These are phyloP conservation scores for Fusarium brevicatenulatum DNA, from an alignment of 2,329 filamentous ascomycete species.

Conservation along the genomic window DNA sequence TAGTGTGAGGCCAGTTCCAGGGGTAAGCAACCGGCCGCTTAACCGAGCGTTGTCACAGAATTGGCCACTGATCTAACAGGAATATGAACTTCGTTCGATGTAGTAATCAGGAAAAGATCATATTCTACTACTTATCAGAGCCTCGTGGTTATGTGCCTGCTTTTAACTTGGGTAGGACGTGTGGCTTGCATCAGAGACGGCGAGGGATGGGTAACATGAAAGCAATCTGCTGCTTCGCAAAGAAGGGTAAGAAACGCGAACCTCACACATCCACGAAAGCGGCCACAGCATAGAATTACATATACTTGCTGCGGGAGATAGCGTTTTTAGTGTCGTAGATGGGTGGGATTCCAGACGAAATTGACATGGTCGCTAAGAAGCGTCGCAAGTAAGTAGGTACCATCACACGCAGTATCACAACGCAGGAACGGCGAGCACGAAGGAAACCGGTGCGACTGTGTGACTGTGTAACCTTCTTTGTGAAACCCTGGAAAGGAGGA, in stretches of 20 bases:
- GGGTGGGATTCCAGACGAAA: conserved; percentile 12
- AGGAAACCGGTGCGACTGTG: conserved; percentile 11
- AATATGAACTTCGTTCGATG: background rate
- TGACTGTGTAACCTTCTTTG: conserved; percentile 4
- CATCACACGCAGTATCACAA: conserved; percentile 12
- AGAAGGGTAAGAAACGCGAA: background rate
- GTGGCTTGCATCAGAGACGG: background rate
- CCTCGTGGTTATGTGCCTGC: background rate
- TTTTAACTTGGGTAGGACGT: background rate
- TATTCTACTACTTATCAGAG: background rate
- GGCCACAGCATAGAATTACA: conserved; percentile 1
- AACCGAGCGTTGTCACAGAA: conserved; percentile 7
- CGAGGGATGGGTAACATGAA: background rate
- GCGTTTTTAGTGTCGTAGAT: conserved; percentile 2
- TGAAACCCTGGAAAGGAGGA: conserved; percentile 1
- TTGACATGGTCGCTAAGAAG: background rate
- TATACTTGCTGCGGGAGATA: conserved; percentile 2
- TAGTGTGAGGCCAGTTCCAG: conserved; percentile 17
- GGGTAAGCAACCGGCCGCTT: conserved; percentile 9
- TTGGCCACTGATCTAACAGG: background rate
- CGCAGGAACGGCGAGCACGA: conserved; percentile 28
- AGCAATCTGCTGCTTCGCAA: background rate
- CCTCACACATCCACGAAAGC: background rate
- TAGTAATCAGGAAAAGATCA: background rate
- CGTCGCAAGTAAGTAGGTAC: background rate